phyloP scores from a whole-genome alignment of 768 basidiomycete species.

The Hygrophorus russula region DNA sequence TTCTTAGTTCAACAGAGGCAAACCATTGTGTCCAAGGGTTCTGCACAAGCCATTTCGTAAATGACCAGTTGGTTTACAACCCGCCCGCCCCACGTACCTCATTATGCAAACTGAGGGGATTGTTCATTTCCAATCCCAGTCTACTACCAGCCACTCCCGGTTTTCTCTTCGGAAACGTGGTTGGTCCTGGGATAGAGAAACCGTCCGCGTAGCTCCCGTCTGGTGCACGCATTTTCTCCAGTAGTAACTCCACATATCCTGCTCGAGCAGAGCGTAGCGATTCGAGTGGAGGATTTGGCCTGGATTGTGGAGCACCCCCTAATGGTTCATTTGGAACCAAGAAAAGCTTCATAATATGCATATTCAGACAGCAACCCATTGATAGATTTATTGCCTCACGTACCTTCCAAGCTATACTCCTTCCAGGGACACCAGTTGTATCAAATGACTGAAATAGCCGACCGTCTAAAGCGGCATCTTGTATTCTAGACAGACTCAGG shows the following conservation, averaged over 20 bases:
- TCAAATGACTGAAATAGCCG: slow-evolving; percentile 37
- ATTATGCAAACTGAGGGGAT: slow-evolving; percentile 71
- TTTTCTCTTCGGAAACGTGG: slow-evolving; percentile 21
- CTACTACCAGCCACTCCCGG: slow-evolving; percentile 23
- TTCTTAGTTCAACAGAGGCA: slow-evolving; percentile 75
- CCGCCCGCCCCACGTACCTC: slow-evolving; percentile 32
- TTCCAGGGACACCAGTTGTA: slow-evolving; percentile 46
- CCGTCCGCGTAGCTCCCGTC: slow-evolving; percentile 77
- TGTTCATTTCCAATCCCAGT: slow-evolving; percentile 47
- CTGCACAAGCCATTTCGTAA: slow-evolving; percentile 22
- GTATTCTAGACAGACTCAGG: slow-evolving; percentile 47
- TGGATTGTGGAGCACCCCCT: slow-evolving; percentile 32
- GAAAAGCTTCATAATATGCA: slow-evolving; percentile 40
- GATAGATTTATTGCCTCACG: slow-evolving; percentile 3
- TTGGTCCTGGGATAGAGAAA: slow-evolving; percentile 28
- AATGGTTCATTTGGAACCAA: slow-evolving; percentile 57
- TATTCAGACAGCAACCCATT: neutral
- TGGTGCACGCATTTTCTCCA: slow-evolving; percentile 70
- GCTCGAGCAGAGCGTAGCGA: slow-evolving; percentile 40
- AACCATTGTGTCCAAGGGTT: slow-evolving; percentile 98
- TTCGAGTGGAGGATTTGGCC: slow-evolving; percentile 23
- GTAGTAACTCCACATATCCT: slow-evolving; percentile 44
- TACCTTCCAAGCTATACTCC: slow-evolving; percentile 85
- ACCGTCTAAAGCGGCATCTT: slow-evolving; percentile 54
- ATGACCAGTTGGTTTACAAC: slow-evolving; percentile 1